Base-by-base conservation (phyloP, 73 alveolate species). In the Paramecium biaurelia region DNA sequence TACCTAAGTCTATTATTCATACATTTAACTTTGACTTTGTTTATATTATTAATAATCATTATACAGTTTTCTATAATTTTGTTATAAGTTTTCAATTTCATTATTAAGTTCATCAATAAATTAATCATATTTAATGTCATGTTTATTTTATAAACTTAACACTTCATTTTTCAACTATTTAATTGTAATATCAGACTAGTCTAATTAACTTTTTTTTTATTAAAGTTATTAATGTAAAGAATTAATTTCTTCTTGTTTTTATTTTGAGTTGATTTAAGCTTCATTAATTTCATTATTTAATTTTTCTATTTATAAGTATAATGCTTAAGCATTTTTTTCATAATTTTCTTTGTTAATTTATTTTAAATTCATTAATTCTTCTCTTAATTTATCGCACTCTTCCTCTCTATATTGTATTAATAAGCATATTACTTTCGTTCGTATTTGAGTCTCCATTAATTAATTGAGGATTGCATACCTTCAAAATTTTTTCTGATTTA, bases 391-490 rank as follows among this genome's bases (percentile, higher is more conserved):
- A 32, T 72, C 86, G 10, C 86, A 72, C 24, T 72, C 86, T 15
- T 38, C 59, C 24, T 72, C 86, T 72, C 86, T 72, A 38, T 28
- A 15, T 12, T 35, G 18, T 15, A 35, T 72, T 28, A 15, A 28
- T 63, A 63, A 26, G 86, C 28, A 53, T 53, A 53, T 35, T 72
- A 72, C 86, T 72, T 72, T 35, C 18, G 7, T 37, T 72, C 86
- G 14, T n/a, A 72, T 72, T 20, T 72, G 8, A 72, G 58, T 72
- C 86, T 30, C 86, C 86, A 72, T 72, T 72, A 37, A 72, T 72
- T 72, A 37, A 72, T 72, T 72, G 86, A 72, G 2, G 86, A 72
- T 72, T 72, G 21, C 86, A 72, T 72, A 9, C 86, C 86, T 35
- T 72, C 86, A 14, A 72, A 32, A 32, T 37, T 72, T 26, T 72